phyloP scores from a whole-genome alignment of 2,329 filamentous ascomycete genomes.

The Fusarium buharicum region DNA sequence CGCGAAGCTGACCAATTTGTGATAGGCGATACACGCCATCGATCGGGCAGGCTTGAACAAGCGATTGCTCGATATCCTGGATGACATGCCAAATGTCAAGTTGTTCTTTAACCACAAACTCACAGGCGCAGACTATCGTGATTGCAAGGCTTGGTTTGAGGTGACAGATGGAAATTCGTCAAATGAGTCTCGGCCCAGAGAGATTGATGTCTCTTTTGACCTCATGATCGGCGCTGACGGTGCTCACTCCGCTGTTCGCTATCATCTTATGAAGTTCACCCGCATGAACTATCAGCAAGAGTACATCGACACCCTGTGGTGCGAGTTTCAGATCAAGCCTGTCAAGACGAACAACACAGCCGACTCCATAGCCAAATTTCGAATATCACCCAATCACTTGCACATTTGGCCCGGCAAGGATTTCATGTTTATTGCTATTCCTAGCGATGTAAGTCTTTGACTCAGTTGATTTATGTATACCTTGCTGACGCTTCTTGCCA shows the following conservation, averaged over 20 bases:
- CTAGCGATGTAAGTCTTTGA: slow-evolving; percentile 64
- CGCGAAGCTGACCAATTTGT: slow-evolving; percentile 17
- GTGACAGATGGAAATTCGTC: slow-evolving; percentile 52
- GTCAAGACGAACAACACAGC: slow-evolving; percentile 44
- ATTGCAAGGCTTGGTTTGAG: slow-evolving; percentile 89
- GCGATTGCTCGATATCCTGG: slow-evolving; percentile 83
- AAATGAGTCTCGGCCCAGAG: slow-evolving; percentile 62
- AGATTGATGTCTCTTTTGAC: slow-evolving; percentile 89
- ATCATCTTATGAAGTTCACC: slow-evolving; percentile 95
- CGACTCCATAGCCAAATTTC: slow-evolving; percentile 64
- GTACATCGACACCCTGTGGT: slow-evolving; percentile 98
- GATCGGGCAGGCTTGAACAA: slow-evolving; percentile 88
- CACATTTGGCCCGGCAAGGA: slow-evolving; percentile 97
- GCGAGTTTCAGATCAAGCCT: slow-evolving; percentile 86
- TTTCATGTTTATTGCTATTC: slow-evolving; percentile 99
- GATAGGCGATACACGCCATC: slow-evolving; percentile 82
- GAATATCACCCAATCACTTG: slow-evolving; percentile 89
- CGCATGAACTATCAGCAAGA: slow-evolving; percentile 92
- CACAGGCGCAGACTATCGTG: slow-evolving; percentile 85
- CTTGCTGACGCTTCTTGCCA: slow-evolving; percentile 48
- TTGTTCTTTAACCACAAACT: slow-evolving; percentile 95
- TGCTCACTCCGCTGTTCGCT: slow-evolving; percentile 89
- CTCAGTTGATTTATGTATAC: not conserved
- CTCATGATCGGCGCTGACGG: slow-evolving; percentile 95
- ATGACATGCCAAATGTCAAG: slow-evolving; percentile 86